phyloP scores from a whole-genome alignment of 495 filamentous ascomycete species.

The Hypoxylon lenormandii region DNA sequence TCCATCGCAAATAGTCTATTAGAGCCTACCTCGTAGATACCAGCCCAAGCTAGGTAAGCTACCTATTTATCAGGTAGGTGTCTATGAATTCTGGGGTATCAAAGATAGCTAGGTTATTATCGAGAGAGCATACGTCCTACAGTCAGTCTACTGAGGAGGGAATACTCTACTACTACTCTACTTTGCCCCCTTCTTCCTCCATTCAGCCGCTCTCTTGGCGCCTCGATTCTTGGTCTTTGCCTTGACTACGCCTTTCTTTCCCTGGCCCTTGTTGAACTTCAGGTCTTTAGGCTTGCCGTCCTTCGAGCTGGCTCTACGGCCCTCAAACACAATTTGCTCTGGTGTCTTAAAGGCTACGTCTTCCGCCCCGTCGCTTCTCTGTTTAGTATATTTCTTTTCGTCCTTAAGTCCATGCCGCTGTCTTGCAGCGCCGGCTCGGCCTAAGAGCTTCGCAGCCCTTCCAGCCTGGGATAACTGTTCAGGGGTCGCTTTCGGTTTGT shows the following conservation, averaged over 20 bases:
- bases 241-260: constrained; percentile 65
- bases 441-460: constrained; percentile 83
- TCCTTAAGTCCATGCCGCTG: constrained; percentile 59
- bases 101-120: background rate
- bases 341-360: constrained; percentile 64
- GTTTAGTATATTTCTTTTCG: constrained; percentile 50
- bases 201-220: constrained; percentile 72
- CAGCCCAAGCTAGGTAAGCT: background rate
- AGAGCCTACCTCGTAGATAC: too few relatives aligned
- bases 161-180: constrained; percentile 1
- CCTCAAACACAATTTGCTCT: constrained; percentile 87
- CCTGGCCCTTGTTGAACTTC: constrained; percentile 69
- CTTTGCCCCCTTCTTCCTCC: constrained; percentile 63
- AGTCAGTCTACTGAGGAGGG: too few relatives aligned
- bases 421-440: constrained; percentile 78
- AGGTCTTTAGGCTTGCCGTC: constrained; percentile 71
- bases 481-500: constrained; percentile 73
- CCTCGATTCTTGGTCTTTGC: constrained; percentile 66
- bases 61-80: background rate
- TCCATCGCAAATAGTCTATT: too few relatives aligned
- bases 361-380: constrained; percentile 41
- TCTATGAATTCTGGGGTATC: constrained; percentile 8
- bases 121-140: background rate
- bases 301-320: constrained; percentile 78
- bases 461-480: constrained; percentile 79